Evolutionary conservation across 805 yeast genomes (phyloP).

Genomic region (Barnettozyma vustinii): DNA sequence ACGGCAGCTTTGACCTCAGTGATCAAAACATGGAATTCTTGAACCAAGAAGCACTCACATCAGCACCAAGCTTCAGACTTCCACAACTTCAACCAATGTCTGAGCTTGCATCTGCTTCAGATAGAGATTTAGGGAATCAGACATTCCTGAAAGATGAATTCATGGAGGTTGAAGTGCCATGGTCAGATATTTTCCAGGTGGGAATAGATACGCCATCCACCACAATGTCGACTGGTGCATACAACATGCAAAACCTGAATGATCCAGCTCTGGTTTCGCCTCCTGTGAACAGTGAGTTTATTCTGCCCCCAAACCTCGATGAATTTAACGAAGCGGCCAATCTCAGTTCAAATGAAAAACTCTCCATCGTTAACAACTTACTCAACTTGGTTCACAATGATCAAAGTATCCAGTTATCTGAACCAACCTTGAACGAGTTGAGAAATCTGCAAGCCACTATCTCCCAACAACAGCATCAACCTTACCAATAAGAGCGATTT

Average conservation of each 20-base stretch:
- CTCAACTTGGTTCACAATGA: constrained; percentile 11
- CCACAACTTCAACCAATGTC: constrained; percentile 22
- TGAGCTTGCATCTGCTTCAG: constrained; percentile 9
- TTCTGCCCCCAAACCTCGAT: background rate
- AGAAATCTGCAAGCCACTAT: background rate
- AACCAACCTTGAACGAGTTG: constrained; percentile 7
- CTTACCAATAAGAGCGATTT: background rate
- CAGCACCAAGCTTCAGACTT: background rate
- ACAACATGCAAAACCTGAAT: background rate
- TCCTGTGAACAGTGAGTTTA: background rate
- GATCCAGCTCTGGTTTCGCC: background rate
- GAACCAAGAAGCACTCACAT: background rate
- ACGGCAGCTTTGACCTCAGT: background rate
- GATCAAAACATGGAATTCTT: background rate
- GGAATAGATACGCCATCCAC: background rate
- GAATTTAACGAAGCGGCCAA: background rate
- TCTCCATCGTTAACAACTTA: constrained; percentile 10
- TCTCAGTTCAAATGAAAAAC: constrained; percentile 2
- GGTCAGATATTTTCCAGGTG: constrained; percentile 2
- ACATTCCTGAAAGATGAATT: constrained; percentile 6
- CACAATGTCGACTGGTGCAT: background rate
- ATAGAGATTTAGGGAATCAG: background rate
- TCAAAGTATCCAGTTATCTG: constrained; percentile 2
- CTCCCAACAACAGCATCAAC: background rate
- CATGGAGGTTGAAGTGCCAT: constrained; percentile 9